Evolutionary conservation across 2,329 filamentous ascomycete species (phyloP), one percentile per base, ranked within the genome.

Genomic region (Trichoderma semiorbis): DNA sequence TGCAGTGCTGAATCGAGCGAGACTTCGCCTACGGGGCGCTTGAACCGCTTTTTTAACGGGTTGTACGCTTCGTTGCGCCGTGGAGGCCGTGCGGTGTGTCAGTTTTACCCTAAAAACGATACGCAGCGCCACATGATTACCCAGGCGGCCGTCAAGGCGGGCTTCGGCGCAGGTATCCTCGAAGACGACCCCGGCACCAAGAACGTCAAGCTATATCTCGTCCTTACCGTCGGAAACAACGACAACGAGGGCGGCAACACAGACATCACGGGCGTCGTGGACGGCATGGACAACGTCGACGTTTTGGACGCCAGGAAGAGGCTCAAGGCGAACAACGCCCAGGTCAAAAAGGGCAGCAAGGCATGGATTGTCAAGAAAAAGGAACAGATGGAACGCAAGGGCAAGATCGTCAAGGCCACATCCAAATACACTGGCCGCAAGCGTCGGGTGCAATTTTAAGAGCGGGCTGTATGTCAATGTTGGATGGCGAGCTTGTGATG

Each of bases 81-180:
- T 24, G 96, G 96, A 7, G 96, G 94, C 1, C 88, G 94, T 47
- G 96, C 96, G 0, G 95, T 98, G 16, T 97, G 95, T 80, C 96
- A 99, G 79, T 99, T 99, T 81, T 99, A 99, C 80, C 96, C 96
- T 3, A 97, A 97, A 84, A 98, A 99, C 80, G 92, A 97, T 76
- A 86, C 89, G 74, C 96, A 99, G 84, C 89, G 95, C 78, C 90
- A 88, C 78, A 97, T 99, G 95, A 97, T 99, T 76, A 93, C 91
- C 66, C 88, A 89, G 72, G 96, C 96, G 0, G 96, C 96, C 0
- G 92, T 98, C 73, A 94, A 93, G 79, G 96, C 96, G 1, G 96
- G 96, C 0, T 99, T 99, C 78, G 95, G 96, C 62, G 96, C 96
- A 0, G 96, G 96, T 83, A 88, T 99, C 39, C 85, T 99, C 62